Evolutionary conservation across 2,329 filamentous ascomycete genomes (phyloP), one percentile per base, ranked within the genome.

Genomic region (Hymenoscyphus linearis): DNA sequence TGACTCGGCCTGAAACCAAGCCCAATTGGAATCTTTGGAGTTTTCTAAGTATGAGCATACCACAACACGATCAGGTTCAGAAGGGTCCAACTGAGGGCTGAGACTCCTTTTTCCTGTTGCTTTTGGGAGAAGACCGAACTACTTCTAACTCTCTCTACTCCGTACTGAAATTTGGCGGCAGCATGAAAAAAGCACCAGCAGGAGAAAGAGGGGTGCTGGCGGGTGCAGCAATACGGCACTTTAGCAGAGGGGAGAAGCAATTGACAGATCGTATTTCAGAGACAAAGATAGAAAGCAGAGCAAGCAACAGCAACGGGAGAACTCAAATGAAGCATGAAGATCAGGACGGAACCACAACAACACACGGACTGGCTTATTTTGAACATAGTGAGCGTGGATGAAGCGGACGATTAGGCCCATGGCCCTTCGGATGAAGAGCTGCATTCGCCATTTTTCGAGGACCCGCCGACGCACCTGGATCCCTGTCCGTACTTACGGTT

Each of bases 321-420:
- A 62, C 62, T 55, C 60, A 63, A 63, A 63, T 63, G 61, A 63
- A 60, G 55, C 61, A 60, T 61, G 63, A 57, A 58, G 59, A 63
- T 62, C 36, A 57, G 52, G 53, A 59, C 26, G 31, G 12, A 50
- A 47, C 18, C 22, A 14, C 40, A 35, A 18, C 44, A 35, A 55
- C n/a, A 58, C 60, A 62, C 62, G 54, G 62, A 60, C 62, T 60
- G 50, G 57, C 18, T 27, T 13, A 14, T 40, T 60, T 54, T 61
- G 40, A 40, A 40, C 18, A 53, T 26, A 27, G 40, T 60, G n/a
- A 14, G 14, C 55, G 26, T 44, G 55, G 27, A 58, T 27, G n/a
- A 18, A 9, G 40, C n/a, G 2, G 31, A 31, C n/a, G 18, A n/a
- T n/a, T n/a, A n/a, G n/a, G n/a, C n/a, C n/a, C n/a, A n/a, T n/a